Evolutionary conservation across 345 rosid species (phyloP), one percentile per base, ranked within the genome.

Genomic region (Moricandia moricandioides): DNA sequence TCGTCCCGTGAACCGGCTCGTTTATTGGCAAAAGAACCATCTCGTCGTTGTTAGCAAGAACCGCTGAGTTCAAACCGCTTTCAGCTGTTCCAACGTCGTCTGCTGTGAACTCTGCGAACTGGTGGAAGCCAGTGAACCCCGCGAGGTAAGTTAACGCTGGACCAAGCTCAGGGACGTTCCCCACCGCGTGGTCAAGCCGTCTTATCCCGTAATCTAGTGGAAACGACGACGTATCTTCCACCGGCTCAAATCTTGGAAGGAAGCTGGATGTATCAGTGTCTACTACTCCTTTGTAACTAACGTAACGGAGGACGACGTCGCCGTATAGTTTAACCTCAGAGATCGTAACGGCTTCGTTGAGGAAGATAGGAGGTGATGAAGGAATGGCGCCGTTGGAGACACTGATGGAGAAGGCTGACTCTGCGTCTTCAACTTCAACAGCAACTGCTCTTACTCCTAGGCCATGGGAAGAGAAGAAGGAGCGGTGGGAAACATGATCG

Each of bases 1-100:
- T 93, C 0, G 96, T 93, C 64, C 98, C 98, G 26, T 77, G 84
- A 64, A 93, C 98, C 1, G 98, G 98, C 76, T 93, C 98, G 77
- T 93, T 93, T 72, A 93, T 78, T 8, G 97, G 97, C 3, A 93
- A 71, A 68, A 93, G 78, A 26, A 93, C 94, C 80, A 55, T 91
- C 58, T 91, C 98, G 0, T 88, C 91, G 31, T 93, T 91, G 82
- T 76, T 91, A 7, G 96, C 96, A 6, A 93, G 24, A 0, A 93
- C 98, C 31, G 83, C 75, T 0, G 98, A 91, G 74, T 93, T 93
- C 62, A 93, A 70, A 47, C 97, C 98, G 65, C 98, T 93, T 72
- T 93, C 97, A 17, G 74, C 76, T 3, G 97, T 93, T 65, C 98
- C 97, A n/a, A 93, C 88, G 14, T 93, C 98, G 65, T 91, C 94